These are phyloP conservation scores for Hortaea werneckii DNA, from an alignment of 2,329 filamentous ascomycete species.

Conservation along the genomic window DNA sequence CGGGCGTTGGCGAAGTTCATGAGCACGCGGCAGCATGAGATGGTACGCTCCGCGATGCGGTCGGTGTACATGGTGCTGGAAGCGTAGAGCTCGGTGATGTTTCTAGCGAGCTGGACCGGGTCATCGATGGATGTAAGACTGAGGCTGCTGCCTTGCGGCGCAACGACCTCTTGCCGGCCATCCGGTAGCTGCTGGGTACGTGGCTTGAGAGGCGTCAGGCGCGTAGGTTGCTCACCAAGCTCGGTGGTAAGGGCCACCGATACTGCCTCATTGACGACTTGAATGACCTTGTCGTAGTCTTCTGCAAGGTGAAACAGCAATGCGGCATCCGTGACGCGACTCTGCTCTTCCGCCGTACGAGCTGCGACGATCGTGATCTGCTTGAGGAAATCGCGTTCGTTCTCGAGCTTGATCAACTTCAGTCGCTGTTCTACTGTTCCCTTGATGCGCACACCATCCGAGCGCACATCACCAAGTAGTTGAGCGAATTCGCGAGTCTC, in stretches of 20 bases:
- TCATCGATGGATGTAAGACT: constrained; percentile 60
- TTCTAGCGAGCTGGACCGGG: constrained; percentile 51
- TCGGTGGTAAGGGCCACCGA: constrained; percentile 83
- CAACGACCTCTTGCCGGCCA: constrained; percentile 24
- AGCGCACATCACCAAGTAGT: constrained; percentile 80
- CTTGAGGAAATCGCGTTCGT: constrained; percentile 75
- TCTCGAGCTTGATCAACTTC: constrained; percentile 65
- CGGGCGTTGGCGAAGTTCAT: constrained; percentile 53
- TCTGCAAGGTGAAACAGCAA: constrained; percentile 88
- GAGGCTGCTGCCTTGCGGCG: constrained; percentile 45
- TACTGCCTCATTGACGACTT: constrained; percentile 78
- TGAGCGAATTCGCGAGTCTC: constrained; percentile 94
- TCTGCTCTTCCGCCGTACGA: constrained; percentile 85
- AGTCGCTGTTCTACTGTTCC: constrained; percentile 83
- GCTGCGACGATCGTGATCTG: constrained; percentile 91
- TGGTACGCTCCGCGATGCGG: constrained; percentile 48
- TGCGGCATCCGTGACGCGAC: constrained; percentile 85
- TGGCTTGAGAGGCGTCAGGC: constrained; percentile 70
- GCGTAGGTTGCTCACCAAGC: constrained; percentile 69
- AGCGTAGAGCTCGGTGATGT: constrained; percentile 54
- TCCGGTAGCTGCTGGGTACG: constrained; percentile 33
- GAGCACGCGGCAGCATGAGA: constrained; percentile 49
- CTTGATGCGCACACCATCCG: constrained; percentile 73
- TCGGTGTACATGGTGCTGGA: constrained; percentile 50
- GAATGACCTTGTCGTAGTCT: constrained; percentile 89